Evolutionary conservation across 164 flowering plant species (phyloP), one percentile per base, ranked within the genome.

Genomic region (Stephania cephalantha): DNA sequence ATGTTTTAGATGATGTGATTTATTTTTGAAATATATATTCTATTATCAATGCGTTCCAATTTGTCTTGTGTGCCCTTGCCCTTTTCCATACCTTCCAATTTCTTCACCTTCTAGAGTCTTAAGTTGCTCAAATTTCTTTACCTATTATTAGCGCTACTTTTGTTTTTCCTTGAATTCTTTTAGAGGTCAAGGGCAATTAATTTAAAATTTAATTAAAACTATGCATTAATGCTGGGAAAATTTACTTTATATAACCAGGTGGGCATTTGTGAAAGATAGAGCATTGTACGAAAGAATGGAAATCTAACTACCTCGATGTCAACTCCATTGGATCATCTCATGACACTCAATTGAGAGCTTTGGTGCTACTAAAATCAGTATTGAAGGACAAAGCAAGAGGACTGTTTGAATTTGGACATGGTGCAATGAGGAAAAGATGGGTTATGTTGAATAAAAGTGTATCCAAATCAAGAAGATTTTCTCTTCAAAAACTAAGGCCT

Each of bases 271-370:
- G 12, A 50, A 50, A 15, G 55, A 50, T 50, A 15, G 15, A 9
- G 55, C 55, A 11, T 8, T 92, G 9, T 85, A 87, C 20, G 35
- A 81, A 13, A 88, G 76, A 53, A 87, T 92, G 85, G 5, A 1
- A 11, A 9, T n/a, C n/a, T n/a, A n/a, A 0, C 9, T 87, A 81
- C 73, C 46, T 87, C 70, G 0, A 0, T 0, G 4, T 79, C 7
- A 84, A 78, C 48, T 83, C 81, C n/a, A 50, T 83, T 44, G 90
- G 89, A 0, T 83, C 83, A n/a, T 85, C 95, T 6, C 81, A 73
- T 48, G 97, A 91, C 7, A 74, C 87, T 44, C 94, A 93, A 65
- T 72, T 89, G 35, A 88, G 94, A 78, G 88, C 89, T 52, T 66
- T 83, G 46, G 84, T 87, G 86, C 84, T 90, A 70, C 74, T 90